Evolutionary conservation across 1,284 basidiomycete species (phyloP).

Genomic region (Trichosporon asahii): DNA sequence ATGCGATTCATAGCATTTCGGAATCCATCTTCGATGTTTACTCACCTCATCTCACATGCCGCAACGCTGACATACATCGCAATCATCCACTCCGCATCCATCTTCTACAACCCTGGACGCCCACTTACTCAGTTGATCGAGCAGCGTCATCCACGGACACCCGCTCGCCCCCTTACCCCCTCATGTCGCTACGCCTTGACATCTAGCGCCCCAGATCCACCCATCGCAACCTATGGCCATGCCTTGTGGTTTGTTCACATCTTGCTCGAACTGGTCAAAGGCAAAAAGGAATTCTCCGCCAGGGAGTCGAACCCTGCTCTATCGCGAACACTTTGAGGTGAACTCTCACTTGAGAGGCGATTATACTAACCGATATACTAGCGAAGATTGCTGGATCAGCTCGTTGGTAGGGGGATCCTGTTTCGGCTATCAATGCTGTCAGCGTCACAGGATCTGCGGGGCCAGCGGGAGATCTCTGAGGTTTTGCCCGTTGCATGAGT

Average conservation of each 20-base stretch:
- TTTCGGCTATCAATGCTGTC: neutral
- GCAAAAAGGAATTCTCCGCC: constrained; percentile 2
- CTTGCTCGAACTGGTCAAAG: too few relatives aligned
- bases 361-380: constrained; percentile 12
- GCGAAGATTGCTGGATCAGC: neutral
- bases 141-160: neutral
- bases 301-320: constrained; percentile 10
- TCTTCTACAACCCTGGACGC: too few relatives aligned
- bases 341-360: constrained; percentile 4
- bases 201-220: neutral
- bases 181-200: neutral
- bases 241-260: too few relatives aligned
- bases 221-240: too few relatives aligned
- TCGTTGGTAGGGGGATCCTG: neutral
- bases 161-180: neutral
- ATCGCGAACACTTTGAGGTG: constrained; percentile 1
- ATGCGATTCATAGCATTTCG: neutral
- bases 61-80: neutral
- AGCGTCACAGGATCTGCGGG: too few relatives aligned
- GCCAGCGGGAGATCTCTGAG: too few relatives aligned
- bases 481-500: too few relatives aligned
- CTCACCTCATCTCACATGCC: neutral
- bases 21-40: neutral
- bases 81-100: neutral
- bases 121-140: neutral